phyloP scores from a whole-genome alignment of 2,329 filamentous ascomycete species.

The Calonectria montana region DNA sequence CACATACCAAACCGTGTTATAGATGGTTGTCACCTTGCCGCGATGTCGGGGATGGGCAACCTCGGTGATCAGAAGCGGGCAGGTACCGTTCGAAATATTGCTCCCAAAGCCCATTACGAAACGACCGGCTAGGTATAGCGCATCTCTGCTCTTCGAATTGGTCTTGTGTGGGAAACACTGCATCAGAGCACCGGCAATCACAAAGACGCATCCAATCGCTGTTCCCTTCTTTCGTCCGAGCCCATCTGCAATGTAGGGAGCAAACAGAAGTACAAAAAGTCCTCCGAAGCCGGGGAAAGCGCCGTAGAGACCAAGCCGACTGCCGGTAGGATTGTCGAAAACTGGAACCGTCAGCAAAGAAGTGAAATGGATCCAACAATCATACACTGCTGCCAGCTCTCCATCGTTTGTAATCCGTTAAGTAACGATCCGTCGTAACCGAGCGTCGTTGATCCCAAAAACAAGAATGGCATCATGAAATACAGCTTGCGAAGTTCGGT shows the following conservation, averaged over 20 bases:
- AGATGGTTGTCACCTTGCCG: slow-evolving; percentile 37
- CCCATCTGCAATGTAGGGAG: slow-evolving; percentile 39
- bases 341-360: slow-evolving; percentile 20
- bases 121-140: slow-evolving; percentile 34
- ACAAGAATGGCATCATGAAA: slow-evolving; percentile 38
- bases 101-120: slow-evolving; percentile 40
- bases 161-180: slow-evolving; percentile 35
- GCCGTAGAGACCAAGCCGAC: slow-evolving; percentile 39
- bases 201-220: slow-evolving; percentile 32
- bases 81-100: slow-evolving; percentile 39
- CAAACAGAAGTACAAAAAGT: slow-evolving; percentile 39
- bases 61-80: slow-evolving; percentile 40
- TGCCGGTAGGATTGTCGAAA: slow-evolving; percentile 36
- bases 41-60: slow-evolving; percentile 36
- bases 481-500: slow-evolving; percentile 37
- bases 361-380: rapidly evolving
- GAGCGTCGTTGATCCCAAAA: slow-evolving; percentile 37
- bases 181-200: slow-evolving; percentile 34
- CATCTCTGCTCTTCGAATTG: slow-evolving; percentile 25
- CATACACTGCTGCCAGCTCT: slow-evolving; percentile 35
- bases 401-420: slow-evolving; percentile 38
- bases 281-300: slow-evolving; percentile 40
- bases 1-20: slow-evolving; percentile 41
- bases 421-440: slow-evolving; percentile 37
- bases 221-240: slow-evolving; percentile 38